A percentile compares a stretch with the other conserved stretches of the same genome.
Conservation (phyloP, 129 eudicot genomes). For the Chrysanthemum makinoi region DNA sequence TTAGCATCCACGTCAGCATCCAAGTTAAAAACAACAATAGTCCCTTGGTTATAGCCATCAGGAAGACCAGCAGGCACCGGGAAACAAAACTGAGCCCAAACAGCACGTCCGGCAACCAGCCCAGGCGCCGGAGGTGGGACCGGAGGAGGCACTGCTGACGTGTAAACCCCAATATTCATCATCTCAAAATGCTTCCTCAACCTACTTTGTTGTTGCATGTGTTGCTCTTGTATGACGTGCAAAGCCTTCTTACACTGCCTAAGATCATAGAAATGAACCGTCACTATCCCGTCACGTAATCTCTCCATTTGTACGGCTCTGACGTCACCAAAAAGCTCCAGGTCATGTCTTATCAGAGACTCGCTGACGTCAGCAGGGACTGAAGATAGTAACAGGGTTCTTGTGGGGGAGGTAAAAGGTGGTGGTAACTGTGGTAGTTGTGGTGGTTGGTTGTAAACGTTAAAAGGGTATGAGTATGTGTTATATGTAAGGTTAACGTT, state of each 20-base stretch:
- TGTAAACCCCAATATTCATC: no score
- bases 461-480: slow-evolving; percentile 36
- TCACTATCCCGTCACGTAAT: slow-evolving; percentile 63
- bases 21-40: slow-evolving; percentile 73
- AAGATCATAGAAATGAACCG: slow-evolving; percentile 85
- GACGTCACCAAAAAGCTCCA: slow-evolving; percentile 87
- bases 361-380: slow-evolving; percentile 77
- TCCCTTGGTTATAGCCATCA: slow-evolving; percentile 79
- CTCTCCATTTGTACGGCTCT: slow-evolving; percentile 90
- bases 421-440: slow-evolving; percentile 47
- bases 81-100: slow-evolving; percentile 80
- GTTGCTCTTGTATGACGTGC: slow-evolving; percentile 61
- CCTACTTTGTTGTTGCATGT: slow-evolving; percentile 92
- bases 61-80: slow-evolving; percentile 51
- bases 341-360: slow-evolving; percentile 61
- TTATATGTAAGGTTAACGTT: slow-evolving; percentile 8
- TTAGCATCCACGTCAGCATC: slow-evolving; percentile 38
- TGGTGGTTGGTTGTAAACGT: slow-evolving; percentile 19
- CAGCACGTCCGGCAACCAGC: slow-evolving; percentile 61
- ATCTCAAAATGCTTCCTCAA: slow-evolving; percentile 44
- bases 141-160: slow-evolving; percentile 31
- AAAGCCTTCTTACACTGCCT: slow-evolving; percentile 66
- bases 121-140: slow-evolving; percentile 70
- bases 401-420: slow-evolving; percentile 53
- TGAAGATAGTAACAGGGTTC: slow-evolving; percentile 56